A percentile compares a stretch with the other conserved stretches of the same genome.
Conservation (phyloP, 2,329 filamentous ascomycete species). For the Aspergillus tanneri region DNA sequence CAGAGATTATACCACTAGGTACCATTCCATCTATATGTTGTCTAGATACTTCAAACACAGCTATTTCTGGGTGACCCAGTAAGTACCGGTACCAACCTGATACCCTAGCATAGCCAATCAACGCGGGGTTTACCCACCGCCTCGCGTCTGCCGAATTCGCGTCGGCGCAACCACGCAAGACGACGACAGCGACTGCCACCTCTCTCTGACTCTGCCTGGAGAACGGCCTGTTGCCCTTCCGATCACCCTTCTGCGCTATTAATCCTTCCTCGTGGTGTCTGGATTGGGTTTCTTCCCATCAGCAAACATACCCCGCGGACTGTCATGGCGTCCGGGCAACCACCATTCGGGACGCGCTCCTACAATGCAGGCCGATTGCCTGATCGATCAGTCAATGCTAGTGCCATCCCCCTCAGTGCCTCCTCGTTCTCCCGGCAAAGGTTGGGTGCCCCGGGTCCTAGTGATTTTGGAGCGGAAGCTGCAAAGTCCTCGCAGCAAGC, state of each 20-base stretch:
- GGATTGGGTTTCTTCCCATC: too few relatives aligned
- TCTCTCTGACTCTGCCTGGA: too few relatives aligned
- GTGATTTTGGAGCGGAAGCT: slow-evolving; percentile 30
- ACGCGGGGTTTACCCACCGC: slow-evolving; percentile 19
- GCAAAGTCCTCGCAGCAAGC: slow-evolving; percentile 30
- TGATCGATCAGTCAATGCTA: slow-evolving; percentile 46
- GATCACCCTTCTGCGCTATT: too few relatives aligned
- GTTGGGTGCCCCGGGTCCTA: slow-evolving; percentile 28
- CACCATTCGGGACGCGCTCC: slow-evolving; percentile 56
- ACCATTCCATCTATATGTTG: too few relatives aligned
- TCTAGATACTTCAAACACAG: too few relatives aligned
- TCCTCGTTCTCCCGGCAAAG: slow-evolving; percentile 45
- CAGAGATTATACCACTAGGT: too few relatives aligned
- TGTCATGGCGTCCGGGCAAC: slow-evolving; percentile 54
- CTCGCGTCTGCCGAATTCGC: slow-evolving; percentile 19
- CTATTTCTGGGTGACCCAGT: too few relatives aligned
- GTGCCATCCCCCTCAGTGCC: slow-evolving; percentile 45
- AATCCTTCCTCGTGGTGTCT: too few relatives aligned
- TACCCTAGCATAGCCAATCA: slow-evolving; percentile 8
- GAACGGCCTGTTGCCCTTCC: neutral
- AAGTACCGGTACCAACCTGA: too few relatives aligned
- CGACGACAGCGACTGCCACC: too few relatives aligned
- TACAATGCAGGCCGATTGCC: slow-evolving; percentile 55
- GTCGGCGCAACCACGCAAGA: slow-evolving; percentile 10
- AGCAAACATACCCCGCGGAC: slow-evolving; percentile 7